Conservation (phyloP, 176 grass and related monocot genomes). For the Stipa capillata region DNA sequence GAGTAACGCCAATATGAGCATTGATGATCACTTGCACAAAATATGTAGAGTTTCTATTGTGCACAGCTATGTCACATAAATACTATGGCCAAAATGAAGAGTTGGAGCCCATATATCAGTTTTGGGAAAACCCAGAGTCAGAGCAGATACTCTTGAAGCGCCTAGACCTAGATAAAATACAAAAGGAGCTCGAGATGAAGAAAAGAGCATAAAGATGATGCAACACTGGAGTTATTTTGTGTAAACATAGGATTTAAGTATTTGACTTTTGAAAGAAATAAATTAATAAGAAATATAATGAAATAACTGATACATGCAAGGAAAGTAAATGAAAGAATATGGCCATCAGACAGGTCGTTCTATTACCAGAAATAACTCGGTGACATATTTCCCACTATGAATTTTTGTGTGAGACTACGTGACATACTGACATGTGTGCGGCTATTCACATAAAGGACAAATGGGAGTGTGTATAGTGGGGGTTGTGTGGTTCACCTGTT, state of each 20-base stretch:
- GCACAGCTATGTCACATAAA: neutral
- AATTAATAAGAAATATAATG: neutral
- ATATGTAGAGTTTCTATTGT: neutral
- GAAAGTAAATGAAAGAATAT: neutral
- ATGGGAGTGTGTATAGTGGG: no score
- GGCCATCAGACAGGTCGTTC: neutral
- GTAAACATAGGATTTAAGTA: neutral
- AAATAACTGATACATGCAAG: neutral
- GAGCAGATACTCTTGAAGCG: neutral
- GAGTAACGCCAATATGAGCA: conserved; percentile 4
- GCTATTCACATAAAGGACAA: neutral
- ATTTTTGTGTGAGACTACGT: neutral
- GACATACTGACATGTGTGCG: neutral
- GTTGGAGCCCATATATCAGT: neutral
- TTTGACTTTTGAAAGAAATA: neutral
- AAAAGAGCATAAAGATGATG: neutral
- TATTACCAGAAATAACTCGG: neutral
- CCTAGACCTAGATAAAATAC: neutral
- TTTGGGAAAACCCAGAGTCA: neutral
- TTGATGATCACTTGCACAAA: neutral
- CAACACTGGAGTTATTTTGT: neutral
- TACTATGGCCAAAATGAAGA: neutral
- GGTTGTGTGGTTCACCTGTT: conserved; percentile 50
- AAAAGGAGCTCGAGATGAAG: neutral
- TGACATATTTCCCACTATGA: neutral